Evolutionary conservation across 495 filamentous ascomycete species (phyloP), one percentile per base, ranked within the genome.

Genomic region (Aspergillus ostianus): DNA sequence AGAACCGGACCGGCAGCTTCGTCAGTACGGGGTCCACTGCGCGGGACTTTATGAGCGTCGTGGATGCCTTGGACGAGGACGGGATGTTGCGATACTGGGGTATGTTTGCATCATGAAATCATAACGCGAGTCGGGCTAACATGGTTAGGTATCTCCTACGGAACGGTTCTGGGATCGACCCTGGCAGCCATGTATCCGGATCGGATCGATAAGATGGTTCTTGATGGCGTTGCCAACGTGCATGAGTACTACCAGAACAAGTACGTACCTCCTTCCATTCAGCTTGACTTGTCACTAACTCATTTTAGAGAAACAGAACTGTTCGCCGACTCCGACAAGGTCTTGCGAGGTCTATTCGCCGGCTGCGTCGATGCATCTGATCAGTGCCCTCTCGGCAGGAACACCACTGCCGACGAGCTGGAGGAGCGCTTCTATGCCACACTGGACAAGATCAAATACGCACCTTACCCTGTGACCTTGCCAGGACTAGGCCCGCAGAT

Each of bases 1-100:
- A 57, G 53, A 69, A 32, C 70, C 46, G 9, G 71, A 64, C 13
- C 47, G 53, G 29, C 58, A n/a, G 21, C 21, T 30, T 72, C n/a
- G 59, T 78, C 18, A 70, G 74, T 21, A 77, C 73, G 1, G 67
- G 73, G 0, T 79, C 72, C 48, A 69, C 73, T 21, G 73, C 72
- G 19, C 62, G 77, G 55, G 74, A 80, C 57, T 64, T 78, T 48
- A 75, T 83, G 71, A 57, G 65, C 18, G 67, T 78, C 30, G 75
- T 77, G 12, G 74, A 79, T 59, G 70, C 75, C 10, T 53, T 80
- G 6, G 70, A 64, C 20, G 68, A 78, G 48, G 73, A 80, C 56
- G 77, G 78, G 0, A n/a, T 80, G 52, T 44, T 82, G 19, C 61
- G 74, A 56, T 81, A 71, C 56, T 81, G 72, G 76, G 78, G 78